phyloP scores from a whole-genome alignment of 1,284 basidiomycete genomes.

The Moniliophthora roreri region DNA sequence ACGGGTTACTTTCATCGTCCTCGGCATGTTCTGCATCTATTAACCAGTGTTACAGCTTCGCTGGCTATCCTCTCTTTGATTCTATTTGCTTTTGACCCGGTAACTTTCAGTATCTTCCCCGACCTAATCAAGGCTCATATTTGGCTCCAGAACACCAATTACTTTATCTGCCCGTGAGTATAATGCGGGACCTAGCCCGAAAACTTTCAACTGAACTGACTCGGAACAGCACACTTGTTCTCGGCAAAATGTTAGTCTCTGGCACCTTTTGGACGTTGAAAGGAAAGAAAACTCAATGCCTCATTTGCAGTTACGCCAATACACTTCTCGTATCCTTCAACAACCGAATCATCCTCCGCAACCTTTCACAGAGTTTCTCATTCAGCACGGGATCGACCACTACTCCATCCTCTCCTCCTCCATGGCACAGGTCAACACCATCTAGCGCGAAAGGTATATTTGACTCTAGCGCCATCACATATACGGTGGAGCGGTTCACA shows the following conservation, averaged over 20 bases:
- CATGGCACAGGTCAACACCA: no score
- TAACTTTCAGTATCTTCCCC: no score
- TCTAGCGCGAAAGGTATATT: no score
- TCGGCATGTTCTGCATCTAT: not conserved
- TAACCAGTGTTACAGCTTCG: no score
- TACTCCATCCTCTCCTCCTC: not conserved
- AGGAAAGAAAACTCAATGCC: not conserved
- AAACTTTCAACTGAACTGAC: not conserved
- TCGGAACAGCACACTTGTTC: no score
- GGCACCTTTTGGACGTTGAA: not conserved
- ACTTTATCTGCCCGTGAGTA: constrained; percentile 14
- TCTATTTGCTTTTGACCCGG: no score
- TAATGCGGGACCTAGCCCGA: no score
- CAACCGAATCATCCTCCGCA: constrained; percentile 18
- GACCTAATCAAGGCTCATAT: no score
- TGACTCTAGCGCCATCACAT: no score
- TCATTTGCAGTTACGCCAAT: constrained; percentile 17
- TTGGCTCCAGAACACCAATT: constrained; percentile 8
- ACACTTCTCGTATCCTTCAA: constrained; percentile 29
- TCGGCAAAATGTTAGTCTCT: no score
- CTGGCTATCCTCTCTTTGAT: no score
- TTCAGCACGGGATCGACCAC: constrained; percentile 20
- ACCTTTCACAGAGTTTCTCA: constrained; percentile 5
- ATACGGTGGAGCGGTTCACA: no score
- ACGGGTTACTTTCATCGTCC: constrained; percentile 2